Base-by-base conservation (phyloP, 139 green algal species). In the Astrephomene gubernaculifera region DNA sequence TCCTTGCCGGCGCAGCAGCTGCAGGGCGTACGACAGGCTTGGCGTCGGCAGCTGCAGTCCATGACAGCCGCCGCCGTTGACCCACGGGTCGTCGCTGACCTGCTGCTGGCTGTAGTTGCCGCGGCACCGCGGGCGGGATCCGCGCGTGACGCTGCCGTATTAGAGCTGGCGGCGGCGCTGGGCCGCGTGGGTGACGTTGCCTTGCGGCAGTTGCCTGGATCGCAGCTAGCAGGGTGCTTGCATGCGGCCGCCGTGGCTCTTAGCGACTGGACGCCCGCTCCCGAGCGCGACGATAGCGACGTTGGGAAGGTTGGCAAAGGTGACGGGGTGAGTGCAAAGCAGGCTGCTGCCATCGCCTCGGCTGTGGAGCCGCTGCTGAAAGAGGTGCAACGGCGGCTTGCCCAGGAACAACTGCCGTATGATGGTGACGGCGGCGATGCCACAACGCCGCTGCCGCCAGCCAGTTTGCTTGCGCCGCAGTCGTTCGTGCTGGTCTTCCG, bases 131-230 rank as follows among this genome's bases (percentile, higher is more conserved):
- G 27, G 29, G 25, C 10, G 24, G 63, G 57, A 0, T 2, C 63
- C 2, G 43, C 2, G 5, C 61, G 78, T 4, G 35, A 2, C 22
- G 64, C 29, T 2, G 61, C 39, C 6, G 41, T 84, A 10, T n/a
- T 84, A 22, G 78, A 74, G 41, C 63, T 84, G 43, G 78, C 78
- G 63, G 44, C 43, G n/a, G 64, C 60, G 39, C 60, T 84, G 63
- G 61, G 63, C 0, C n/a, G 6, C 41, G 43, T 22, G 7, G n/a
- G 60, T 0, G 54, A 44, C 45, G 54, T 5, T 2, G 35, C 2
- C 29, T 41, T 54, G 17, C 2, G 41, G 29, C 5, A 4, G 43
- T 21, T 84, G 78, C 43, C 61, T 31, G 1, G 43, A 3, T 2
- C 4, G 14, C 63, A 67, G 78, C 41, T 84, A 6, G 17, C n/a